Base-by-base conservation (phyloP, 495 filamentous ascomycete species). In the Bacidia rubella region DNA sequence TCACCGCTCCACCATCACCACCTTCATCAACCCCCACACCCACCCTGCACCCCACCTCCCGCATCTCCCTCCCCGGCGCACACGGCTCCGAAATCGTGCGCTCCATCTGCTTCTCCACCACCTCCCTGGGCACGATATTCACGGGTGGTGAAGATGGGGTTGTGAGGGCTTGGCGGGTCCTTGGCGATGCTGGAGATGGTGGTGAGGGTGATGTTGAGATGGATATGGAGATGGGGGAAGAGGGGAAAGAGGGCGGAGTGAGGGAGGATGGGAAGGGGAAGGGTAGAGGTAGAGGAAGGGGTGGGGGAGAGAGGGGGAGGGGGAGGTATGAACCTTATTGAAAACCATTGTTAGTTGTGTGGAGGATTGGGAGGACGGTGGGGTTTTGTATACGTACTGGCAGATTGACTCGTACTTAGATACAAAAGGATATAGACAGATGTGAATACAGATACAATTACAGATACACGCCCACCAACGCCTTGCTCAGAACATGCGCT, bases 51-150 rank as follows among this genome's bases (percentile, higher is more conserved):
- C 15, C 43, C 4, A 26, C 9, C 17, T 47, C 22, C 3, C 15
- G 11, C 29, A 35, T 35, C 29, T 35, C 29, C 29, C 66, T 94
- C 22, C 74, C 75, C 1, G 86, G 83, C 22, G 89, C 80, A 3
- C 90, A 96, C 67, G 85, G 85, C 0, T 80, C 81, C 22, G 90
- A 97, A 58, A 75, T 96, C 47, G 81, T 93, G 20, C 76, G 90
- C 44, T 82, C 86, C 35, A 78, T 95, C 27, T 43, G 27, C 45
- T 35, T 35, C 29, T 5, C 29, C 15, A 5, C 29, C 15, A 47
- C 52, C 23, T 22, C 87, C 73, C 75, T 77, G 53, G 74, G 80
- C 60, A 76, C 75, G 12, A 77, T 90, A 10, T 83, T 86, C 59
- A 90, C 85, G 9, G 78, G 74, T 49, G 87, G 87, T 17, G 87